Evolutionary conservation across 352 stramenopile genomes (phyloP), one percentile per base, ranked within the genome.

Genomic region (Halophytophthora polymorphica): DNA sequence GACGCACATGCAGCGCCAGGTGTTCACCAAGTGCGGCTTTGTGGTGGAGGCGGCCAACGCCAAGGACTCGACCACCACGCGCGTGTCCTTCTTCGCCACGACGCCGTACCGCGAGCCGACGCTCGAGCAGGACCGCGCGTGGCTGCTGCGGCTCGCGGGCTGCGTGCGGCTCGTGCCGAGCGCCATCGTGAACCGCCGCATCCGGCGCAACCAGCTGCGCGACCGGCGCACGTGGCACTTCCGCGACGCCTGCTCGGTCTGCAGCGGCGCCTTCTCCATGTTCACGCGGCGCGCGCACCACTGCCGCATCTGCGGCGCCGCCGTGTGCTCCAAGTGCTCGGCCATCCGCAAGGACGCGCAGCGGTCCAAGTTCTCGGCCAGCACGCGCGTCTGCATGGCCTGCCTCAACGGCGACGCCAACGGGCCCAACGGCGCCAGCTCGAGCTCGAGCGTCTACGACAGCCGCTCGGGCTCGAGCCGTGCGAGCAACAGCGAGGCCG

Each of bases 321-420:
- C 81, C 5, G 77, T 92, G 15, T 93, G 83, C 61, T 85, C 73
- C 47, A 93, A 91, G 59, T 91, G 80, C 51, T 88, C 76, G 25
- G 58, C 61, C 1, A 69, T 87, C 42, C 79, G 79, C 21, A 69
- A 72, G 35, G 61, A 86, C 22, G 29, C 56, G 1, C 68, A 71
- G 53, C 47, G 65, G 22, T 63, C 58, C 29, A 73, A 70, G 48
- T 58, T 74, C 5, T 48, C 61, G 3, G 50, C 49, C 17, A 75
- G 60, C 43, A 74, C 79, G 21, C 79, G 79, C 33, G 77, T 90
- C 13, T 90, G 79, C 41, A 66, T 79, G 45, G 80, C 74, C n/a
- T 90, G 79, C 28, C 58, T 88, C 33, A 79, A 86, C 35, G 79
- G 79, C n/a, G 77, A 90, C 39, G 61, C 71, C 41, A 69, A 59